Evolutionary conservation across 257 asterid genomes (phyloP).

Genomic region (Craterostigma plantagineum): DNA sequence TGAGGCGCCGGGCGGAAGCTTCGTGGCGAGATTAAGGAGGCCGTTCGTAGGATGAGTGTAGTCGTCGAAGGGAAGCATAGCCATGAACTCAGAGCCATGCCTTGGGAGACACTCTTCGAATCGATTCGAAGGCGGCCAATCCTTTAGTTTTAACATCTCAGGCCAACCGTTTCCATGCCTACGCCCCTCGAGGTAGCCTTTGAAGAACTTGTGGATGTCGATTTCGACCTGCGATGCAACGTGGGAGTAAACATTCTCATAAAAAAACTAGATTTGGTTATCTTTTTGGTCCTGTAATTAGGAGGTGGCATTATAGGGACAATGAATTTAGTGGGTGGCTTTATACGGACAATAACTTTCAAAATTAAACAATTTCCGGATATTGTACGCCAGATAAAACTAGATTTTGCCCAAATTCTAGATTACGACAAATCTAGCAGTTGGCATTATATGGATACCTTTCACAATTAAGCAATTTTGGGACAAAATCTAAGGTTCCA

Average conservation of each 20-base stretch:
- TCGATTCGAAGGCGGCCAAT: conserved; percentile 74
- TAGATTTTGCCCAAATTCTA: too few species aligned
- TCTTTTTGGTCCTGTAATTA: too few species aligned
- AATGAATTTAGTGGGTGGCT: too few species aligned
- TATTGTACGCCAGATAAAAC: too few species aligned
- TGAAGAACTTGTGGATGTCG: conserved; percentile 49
- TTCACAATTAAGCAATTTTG: too few species aligned
- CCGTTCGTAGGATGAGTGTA: conserved; percentile 60
- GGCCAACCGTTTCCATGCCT: conserved; percentile 53
- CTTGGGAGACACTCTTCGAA: conserved; percentile 73
- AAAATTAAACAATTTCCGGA: too few species aligned
- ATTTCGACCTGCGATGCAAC: conserved; percentile 46
- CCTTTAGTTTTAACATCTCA: conserved; percentile 66
- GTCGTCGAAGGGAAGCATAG: conserved; percentile 66
- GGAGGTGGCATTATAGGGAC: too few species aligned
- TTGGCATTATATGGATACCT: too few species aligned
- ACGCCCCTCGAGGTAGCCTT: conserved; percentile 65
- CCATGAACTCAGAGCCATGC: conserved; percentile 56
- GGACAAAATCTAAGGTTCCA: too few species aligned
- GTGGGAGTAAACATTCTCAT: neutral
- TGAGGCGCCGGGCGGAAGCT: conserved; percentile 46
- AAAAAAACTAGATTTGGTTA: too few species aligned
- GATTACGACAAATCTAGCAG: too few species aligned
- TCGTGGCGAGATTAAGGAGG: conserved; percentile 57
- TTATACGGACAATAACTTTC: too few species aligned